These are phyloP conservation scores for Galerina sulciceps DNA, from an alignment of 768 basidiomycete genomes.

Conservation along the genomic window DNA sequence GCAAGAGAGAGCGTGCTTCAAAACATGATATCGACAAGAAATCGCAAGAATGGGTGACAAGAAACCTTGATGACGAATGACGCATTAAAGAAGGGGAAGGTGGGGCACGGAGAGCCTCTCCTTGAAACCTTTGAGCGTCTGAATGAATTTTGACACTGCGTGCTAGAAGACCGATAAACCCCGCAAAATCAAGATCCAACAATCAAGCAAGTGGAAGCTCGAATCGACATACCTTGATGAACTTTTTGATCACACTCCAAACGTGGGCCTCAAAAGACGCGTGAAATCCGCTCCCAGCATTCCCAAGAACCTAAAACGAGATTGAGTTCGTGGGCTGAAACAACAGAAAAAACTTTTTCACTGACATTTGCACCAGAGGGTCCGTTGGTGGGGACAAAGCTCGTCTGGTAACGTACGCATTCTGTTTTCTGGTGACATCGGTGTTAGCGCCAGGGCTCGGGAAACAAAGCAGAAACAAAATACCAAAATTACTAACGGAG, in stretches of 20 bases:
- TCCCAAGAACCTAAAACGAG: neutral
- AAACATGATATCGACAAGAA: slow-evolving; percentile 6
- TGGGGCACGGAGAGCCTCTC: neutral
- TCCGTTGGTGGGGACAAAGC: neutral
- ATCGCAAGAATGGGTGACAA: neutral
- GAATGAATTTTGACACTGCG: slow-evolving; percentile 1
- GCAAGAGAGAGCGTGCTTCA: slow-evolving; percentile 4
- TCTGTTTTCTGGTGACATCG: neutral
- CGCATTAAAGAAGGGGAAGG: neutral
- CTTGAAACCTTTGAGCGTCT: neutral
- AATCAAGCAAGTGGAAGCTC: neutral
- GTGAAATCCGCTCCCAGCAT: neutral
- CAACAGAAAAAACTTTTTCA: neutral
- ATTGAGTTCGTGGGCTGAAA: neutral
- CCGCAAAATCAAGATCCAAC: neutral
- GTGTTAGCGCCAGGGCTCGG: neutral
- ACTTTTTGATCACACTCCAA: slow-evolving; percentile 3
- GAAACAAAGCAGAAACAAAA: neutral
- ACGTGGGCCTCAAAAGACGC: neutral
- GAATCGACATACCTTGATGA: slow-evolving; percentile 4
- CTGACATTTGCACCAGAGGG: neutral
- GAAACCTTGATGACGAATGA: neutral
- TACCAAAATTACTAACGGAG: slow-evolving; percentile 1
- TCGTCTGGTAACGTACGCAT: neutral
- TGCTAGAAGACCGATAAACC: neutral